Conservation (phyloP, 768 basidiomycete species). For the Chalciporus pseudorubinellus region DNA sequence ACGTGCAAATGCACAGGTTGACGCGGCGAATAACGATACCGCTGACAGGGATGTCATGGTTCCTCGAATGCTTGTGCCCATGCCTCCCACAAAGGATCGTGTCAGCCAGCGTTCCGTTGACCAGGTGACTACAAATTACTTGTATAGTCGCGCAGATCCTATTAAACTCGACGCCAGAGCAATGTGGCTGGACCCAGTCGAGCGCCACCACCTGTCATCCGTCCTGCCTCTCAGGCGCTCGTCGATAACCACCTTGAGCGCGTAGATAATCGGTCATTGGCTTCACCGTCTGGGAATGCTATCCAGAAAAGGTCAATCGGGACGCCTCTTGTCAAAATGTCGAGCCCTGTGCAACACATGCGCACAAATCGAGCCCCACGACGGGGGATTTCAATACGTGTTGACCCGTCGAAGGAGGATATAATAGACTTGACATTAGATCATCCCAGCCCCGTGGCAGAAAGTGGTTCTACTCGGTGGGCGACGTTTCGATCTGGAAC, state of each 20-base stretch:
- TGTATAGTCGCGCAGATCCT: neutral
- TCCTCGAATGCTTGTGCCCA: neutral
- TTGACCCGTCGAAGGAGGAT: neutral
- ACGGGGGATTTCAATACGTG: neutral
- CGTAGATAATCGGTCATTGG: neutral
- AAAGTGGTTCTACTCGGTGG: constrained; percentile 15
- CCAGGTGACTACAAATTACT: constrained; percentile 9
- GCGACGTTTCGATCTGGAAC: constrained; percentile 27
- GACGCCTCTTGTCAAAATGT: neutral
- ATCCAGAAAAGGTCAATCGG: neutral
- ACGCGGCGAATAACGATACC: neutral
- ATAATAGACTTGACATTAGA: constrained; percentile 12
- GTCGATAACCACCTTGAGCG: neutral
- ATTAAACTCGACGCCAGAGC: constrained; percentile 13
- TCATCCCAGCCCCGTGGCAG: neutral
- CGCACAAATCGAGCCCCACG: neutral
- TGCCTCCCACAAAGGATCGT: neutral
- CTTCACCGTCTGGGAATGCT: neutral
- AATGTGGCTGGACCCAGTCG: constrained; percentile 6
- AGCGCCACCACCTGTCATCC: neutral
- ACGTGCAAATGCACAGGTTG: neutral
- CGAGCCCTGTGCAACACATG: neutral
- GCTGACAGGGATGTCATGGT: neutral
- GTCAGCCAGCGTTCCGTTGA: neutral
- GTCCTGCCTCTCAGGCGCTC: neutral